A percentile compares a stretch with the other conserved stretches of the same genome.
Evolutionary conservation across 805 yeast species (phyloP).

Genomic region (Saturnispora diversa): DNA sequence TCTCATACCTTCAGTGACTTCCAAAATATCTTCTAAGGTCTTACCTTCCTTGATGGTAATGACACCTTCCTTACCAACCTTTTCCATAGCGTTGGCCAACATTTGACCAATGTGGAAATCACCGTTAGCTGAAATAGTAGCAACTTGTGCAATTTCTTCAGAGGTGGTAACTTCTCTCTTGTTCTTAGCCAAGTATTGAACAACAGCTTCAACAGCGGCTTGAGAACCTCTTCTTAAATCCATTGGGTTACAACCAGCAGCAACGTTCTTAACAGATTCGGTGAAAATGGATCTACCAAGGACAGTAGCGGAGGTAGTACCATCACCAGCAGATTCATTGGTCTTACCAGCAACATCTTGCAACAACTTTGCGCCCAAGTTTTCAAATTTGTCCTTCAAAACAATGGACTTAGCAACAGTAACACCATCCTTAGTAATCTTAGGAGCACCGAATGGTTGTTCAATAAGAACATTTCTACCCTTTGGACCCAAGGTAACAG

Average conservation of each 20-base stretch:
- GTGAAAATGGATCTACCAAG: conserved; percentile 92
- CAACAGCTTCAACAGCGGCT: conserved; percentile 92
- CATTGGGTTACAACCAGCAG: conserved; percentile 99
- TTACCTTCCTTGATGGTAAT: conserved; percentile 96
- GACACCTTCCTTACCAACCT: conserved; percentile 98
- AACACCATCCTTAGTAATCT: conserved; percentile 98
- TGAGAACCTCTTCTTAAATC: conserved; percentile 96
- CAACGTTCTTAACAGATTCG: conserved; percentile 92
- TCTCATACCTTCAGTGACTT: conserved; percentile 97
- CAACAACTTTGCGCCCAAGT: conserved; percentile 88
- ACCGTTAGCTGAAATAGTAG: conserved; percentile 96
- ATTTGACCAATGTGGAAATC: conserved; percentile 86
- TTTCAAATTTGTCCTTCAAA: conserved; percentile 85
- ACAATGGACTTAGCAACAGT: conserved; percentile 86
- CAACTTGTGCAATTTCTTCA: conserved; percentile 95
- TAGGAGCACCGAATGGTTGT: conserved; percentile 94
- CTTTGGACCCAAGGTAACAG: conserved; percentile 95
- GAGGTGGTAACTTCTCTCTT: conserved; percentile 90
- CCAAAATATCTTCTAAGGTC: conserved; percentile 92
- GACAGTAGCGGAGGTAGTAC: conserved; percentile 96
- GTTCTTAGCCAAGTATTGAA: conserved; percentile 71
- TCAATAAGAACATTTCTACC: conserved; percentile 96
- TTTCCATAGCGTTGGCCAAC: conserved; percentile 94
- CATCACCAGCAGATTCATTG: conserved; percentile 97
- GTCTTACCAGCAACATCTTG: conserved; percentile 98